A percentile compares a stretch with the other conserved stretches of the same genome.
Conservation (phyloP, 306 rosid species). For the Cicer yamashitae region DNA sequence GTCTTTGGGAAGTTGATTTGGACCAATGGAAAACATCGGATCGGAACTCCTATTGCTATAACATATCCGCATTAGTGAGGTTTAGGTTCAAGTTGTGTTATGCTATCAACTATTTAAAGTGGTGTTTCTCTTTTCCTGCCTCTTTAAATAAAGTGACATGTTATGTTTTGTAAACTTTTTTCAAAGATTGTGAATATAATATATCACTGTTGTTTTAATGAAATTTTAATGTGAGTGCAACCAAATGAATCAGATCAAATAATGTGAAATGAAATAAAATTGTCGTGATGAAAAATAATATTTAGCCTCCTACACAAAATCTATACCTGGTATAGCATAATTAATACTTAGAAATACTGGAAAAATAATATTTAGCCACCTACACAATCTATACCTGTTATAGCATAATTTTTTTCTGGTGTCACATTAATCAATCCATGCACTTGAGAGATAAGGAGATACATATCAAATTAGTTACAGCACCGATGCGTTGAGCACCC, state of each 20-base stretch:
- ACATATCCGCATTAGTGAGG: not conserved
- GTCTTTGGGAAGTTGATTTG: constrained; percentile 16
- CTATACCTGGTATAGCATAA: no score
- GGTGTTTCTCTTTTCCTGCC: not conserved
- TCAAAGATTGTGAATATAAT: not conserved
- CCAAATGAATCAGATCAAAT: not conserved
- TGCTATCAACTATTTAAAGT: not conserved
- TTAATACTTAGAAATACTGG: no score
- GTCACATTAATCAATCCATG: no score
- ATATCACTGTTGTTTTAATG: not conserved
- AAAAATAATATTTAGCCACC: no score
- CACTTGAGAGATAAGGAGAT: no score
- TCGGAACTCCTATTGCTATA: not conserved
- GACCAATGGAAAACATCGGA: not conserved
- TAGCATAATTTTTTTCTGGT: no score
- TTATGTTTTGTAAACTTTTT: not conserved
- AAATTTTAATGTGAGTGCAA: not conserved
- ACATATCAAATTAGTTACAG: no score
- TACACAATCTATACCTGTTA: no score
- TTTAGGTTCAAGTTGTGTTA: not conserved
- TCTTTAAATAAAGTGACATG: not conserved
- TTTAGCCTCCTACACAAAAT: no score
- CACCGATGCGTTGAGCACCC: no score
- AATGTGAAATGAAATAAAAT: no score
- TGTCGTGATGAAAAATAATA: no score